phyloP scores from a whole-genome alignment of 306 rosid genomes.

The Sechiopsis laciniata region DNA sequence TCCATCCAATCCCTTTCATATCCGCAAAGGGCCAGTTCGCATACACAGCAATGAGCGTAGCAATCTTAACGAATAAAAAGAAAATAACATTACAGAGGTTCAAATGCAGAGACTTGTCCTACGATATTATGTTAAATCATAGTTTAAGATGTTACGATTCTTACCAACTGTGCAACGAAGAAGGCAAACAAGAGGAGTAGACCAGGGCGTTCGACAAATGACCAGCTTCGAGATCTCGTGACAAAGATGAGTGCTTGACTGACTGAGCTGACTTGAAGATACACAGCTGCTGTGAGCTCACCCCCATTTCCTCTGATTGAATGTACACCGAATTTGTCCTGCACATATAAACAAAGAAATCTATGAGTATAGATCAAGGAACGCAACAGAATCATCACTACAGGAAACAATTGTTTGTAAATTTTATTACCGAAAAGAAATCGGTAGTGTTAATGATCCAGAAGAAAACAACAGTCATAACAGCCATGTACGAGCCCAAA shows the following conservation, averaged over 20 bases:
- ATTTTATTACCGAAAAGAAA: slow-evolving; percentile 73
- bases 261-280: slow-evolving; percentile 84
- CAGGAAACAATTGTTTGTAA: too few relatives aligned
- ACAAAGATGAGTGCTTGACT: slow-evolving; percentile 95
- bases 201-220: slow-evolving; percentile 82
- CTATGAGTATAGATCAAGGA: background rate
- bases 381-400: too few relatives aligned
- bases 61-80: slow-evolving; percentile 39
- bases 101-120: too few relatives aligned
- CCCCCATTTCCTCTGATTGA: slow-evolving; percentile 31
- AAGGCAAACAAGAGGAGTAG: slow-evolving; percentile 50
- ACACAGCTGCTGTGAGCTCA: slow-evolving; percentile 78
- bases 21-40: slow-evolving; percentile 67
- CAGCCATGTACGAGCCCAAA: slow-evolving; percentile 75
- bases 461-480: slow-evolving; percentile 85
- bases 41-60: slow-evolving; percentile 73
- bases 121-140: too few relatives aligned
- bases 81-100: too few relatives aligned
- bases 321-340: slow-evolving; percentile 69
- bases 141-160: background rate
- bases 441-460: slow-evolving; percentile 54
- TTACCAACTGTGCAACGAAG: slow-evolving; percentile 63
- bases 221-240: slow-evolving; percentile 81
- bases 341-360: background rate
- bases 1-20: slow-evolving; percentile 76